Conservation (phyloP, 192 early-diverging fungal genomes). For the Backusella circina region DNA sequence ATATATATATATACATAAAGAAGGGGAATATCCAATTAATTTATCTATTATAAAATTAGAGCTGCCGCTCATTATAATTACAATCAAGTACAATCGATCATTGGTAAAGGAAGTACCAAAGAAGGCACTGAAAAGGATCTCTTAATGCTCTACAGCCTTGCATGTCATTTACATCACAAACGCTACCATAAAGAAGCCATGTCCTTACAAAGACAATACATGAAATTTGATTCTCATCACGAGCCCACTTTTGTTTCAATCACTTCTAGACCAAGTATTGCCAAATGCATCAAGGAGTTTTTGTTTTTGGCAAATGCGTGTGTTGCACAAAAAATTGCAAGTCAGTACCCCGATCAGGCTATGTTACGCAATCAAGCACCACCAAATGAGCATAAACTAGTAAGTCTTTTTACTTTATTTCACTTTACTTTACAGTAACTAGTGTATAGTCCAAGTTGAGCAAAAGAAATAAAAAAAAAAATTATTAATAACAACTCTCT, state of each 20-base stretch:
- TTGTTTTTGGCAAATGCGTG: slow-evolving; percentile 80
- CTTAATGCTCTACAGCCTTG: slow-evolving; percentile 45
- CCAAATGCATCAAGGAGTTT: background rate
- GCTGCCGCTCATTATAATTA: slow-evolving; percentile 69
- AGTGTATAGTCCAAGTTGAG: background rate
- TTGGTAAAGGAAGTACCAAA: slow-evolving; percentile 9
- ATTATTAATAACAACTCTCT: background rate
- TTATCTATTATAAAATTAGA: background rate
- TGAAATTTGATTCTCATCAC: slow-evolving; percentile 62
- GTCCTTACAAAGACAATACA: slow-evolving; percentile 80
- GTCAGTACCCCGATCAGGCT: slow-evolving; percentile 87
- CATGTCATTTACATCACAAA: slow-evolving; percentile 68
- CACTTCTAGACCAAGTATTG: background rate
- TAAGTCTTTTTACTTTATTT: background rate
- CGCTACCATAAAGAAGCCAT: slow-evolving; percentile 80
- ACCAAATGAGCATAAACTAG: background rate
- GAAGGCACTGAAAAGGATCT: slow-evolving; percentile 17
- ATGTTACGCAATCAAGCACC: slow-evolving; percentile 77
- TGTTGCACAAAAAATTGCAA: slow-evolving; percentile 88
- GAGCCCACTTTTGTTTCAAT: background rate
- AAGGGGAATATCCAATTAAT: background rate
- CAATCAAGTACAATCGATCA: slow-evolving; percentile 2
- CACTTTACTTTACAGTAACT: background rate
- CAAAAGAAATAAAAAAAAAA: background rate
- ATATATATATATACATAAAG: background rate